These are phyloP conservation scores for Nicotiana tabacum DNA, from an alignment of 257 asterid species.

Conservation along the genomic window DNA sequence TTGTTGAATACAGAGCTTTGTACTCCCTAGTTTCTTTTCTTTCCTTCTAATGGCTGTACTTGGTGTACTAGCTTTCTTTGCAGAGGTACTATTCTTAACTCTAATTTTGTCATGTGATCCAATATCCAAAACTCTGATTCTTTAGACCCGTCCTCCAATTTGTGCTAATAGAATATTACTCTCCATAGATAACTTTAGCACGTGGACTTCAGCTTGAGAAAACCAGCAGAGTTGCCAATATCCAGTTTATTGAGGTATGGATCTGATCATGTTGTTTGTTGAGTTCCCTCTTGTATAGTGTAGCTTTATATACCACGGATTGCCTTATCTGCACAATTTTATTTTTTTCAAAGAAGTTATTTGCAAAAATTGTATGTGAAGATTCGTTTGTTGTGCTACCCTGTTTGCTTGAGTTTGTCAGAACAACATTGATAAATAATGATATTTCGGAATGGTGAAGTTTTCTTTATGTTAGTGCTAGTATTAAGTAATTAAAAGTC, in stretches of 20 bases:
- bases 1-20: conserved; percentile 23
- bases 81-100: conserved; percentile 29
- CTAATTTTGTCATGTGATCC: conserved; percentile 1
- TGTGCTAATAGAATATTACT: conserved; percentile 7
- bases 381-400: neutral
- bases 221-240: conserved; percentile 31
- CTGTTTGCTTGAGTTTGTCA: neutral
- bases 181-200: conserved; percentile 29
- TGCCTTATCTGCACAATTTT: neutral
- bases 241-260: conserved; percentile 33
- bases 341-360: neutral
- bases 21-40: conserved; percentile 30
- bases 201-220: conserved; percentile 47
- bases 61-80: conserved; percentile 34
- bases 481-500: neutral
- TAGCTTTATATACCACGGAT: neutral
- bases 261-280: neutral
- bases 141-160: neutral
- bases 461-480: neutral
- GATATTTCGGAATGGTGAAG: neutral
- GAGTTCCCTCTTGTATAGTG: neutral
- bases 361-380: neutral
- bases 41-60: conserved; percentile 27
- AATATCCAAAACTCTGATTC: neutral
- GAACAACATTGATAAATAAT: neutral